Evolutionary conservation across 163 green algal genomes (phyloP).

Genomic region (Prototheca cutis): DNA sequence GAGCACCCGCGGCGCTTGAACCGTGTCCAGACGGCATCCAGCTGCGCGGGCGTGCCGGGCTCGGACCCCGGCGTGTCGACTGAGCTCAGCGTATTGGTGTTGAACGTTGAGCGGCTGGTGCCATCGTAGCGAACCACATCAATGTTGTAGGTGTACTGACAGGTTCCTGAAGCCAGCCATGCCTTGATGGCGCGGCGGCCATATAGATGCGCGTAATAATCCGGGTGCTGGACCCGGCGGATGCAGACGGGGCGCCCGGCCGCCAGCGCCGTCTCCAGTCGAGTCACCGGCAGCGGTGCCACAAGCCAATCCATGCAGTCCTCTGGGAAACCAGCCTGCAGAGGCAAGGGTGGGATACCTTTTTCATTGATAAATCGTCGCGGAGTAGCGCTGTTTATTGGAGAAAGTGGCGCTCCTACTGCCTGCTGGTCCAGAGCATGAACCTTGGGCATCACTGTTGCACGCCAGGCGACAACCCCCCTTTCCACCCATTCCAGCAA

Average conservation of each 20-base stretch:
- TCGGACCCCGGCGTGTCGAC: background rate
- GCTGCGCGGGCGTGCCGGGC: background rate
- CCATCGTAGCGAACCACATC: slow-evolving; percentile 2
- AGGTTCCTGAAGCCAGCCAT: background rate
- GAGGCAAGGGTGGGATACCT: no score
- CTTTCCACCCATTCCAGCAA: no score
- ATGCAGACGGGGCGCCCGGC: background rate
- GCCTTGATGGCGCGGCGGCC: background rate
- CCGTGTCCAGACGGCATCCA: slow-evolving; percentile 31
- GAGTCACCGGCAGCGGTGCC: background rate
- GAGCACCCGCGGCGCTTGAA: slow-evolving; percentile 48
- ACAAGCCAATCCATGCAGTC: background rate
- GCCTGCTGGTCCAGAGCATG: no score
- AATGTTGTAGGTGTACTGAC: background rate
- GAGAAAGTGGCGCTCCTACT: no score
- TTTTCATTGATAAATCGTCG: no score
- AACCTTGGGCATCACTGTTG: no score
- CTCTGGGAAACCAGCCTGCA: no score
- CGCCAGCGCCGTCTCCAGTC: background rate
- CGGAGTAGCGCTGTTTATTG: no score
- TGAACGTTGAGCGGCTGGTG: slow-evolving; percentile 21
- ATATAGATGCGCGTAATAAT: background rate
- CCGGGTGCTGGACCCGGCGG: background rate
- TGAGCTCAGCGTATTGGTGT: slow-evolving; percentile 11
- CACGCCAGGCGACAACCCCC: no score